Base-by-base conservation (phyloP, 2,329 filamentous ascomycete species). In the Aspergillus quadrilineatus region DNA sequence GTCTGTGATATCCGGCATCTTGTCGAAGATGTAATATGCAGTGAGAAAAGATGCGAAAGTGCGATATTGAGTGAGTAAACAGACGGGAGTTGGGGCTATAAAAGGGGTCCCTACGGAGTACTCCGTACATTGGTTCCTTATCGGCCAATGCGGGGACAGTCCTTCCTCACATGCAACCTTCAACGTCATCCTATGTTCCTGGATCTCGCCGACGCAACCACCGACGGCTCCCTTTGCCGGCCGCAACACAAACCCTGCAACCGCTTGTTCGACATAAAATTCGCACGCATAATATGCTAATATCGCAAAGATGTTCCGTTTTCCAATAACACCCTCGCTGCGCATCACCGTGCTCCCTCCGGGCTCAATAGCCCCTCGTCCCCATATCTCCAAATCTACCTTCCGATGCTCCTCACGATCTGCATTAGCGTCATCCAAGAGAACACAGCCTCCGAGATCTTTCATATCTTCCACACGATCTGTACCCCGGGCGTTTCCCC, bases 301-400 rank as follows among this genome's bases (percentile, higher is more conserved):
- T 3, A 6, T 14, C 2, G 28, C 4, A 10, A 56, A 29, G 17
- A 65, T 65, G 63, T 56, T 63, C 29, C 60, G 56, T 14, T 50
- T 48, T 50, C 55, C 47, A 22, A 53, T 63, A 57, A 48, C 49
- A 44, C 52, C 45, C n/a, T 26, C 56, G 4, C 29, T 63, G n/a
- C 44, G 50, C 22, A 17, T 42, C 15, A 32, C 42, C 30, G 50
- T 36, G 41, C 39, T 43, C 28, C 45, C 36, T 22, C 41, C 48
- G 8, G 42, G 43, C 14, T 14, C 26, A 39, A 43, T 22, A 45
- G 29, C 47, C 32, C 22, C 50, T 37, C 43, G 55, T 48, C 48
- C 43, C 8, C 42, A 37, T 22, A 29, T 39, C 6, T 46, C 29
- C 34, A 30, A 37, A 45, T 37, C 32, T 45, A 42, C 45, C 22